phyloP scores from a whole-genome alignment of 1,139 yeast species.

The Candida sanyaensis region DNA sequence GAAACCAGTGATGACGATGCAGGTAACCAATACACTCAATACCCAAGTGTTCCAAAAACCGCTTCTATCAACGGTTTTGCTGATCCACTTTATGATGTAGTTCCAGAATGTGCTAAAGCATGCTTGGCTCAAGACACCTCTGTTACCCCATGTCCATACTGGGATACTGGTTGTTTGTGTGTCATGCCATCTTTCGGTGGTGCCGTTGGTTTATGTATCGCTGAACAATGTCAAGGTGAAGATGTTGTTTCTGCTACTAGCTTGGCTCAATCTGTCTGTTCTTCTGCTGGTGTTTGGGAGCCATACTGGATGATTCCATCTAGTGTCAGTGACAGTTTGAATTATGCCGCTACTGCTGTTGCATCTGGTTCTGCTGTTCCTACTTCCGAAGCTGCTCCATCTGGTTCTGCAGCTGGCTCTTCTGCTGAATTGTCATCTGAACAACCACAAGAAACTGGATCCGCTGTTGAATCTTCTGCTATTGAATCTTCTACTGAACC shows the following conservation, averaged over 20 bases:
- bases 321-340: constrained; percentile 34
- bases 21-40: constrained; percentile 21
- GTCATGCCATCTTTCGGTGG: constrained; percentile 33
- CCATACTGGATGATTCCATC: constrained; percentile 39
- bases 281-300: constrained; percentile 43
- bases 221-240: constrained; percentile 29
- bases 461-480: not conserved
- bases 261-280: constrained; percentile 42
- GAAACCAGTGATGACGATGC: constrained; percentile 4
- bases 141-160: constrained; percentile 33
- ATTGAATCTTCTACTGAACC: not conserved
- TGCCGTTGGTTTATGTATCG: constrained; percentile 31
- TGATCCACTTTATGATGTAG: constrained; percentile 28
- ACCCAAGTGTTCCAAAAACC: constrained; percentile 35
- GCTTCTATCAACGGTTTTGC: constrained; percentile 40
- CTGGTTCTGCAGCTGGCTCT: not conserved
- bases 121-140: constrained; percentile 29
- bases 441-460: not conserved
- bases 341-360: constrained; percentile 28
- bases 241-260: constrained; percentile 41
- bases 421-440: not conserved
- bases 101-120: constrained; percentile 26
- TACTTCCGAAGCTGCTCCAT: no score
- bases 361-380: not conserved
- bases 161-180: constrained; percentile 42